These are phyloP conservation scores for Colletotrichum navitas DNA, from an alignment of 2,329 filamentous ascomycete genomes.

Conservation along the genomic window DNA sequence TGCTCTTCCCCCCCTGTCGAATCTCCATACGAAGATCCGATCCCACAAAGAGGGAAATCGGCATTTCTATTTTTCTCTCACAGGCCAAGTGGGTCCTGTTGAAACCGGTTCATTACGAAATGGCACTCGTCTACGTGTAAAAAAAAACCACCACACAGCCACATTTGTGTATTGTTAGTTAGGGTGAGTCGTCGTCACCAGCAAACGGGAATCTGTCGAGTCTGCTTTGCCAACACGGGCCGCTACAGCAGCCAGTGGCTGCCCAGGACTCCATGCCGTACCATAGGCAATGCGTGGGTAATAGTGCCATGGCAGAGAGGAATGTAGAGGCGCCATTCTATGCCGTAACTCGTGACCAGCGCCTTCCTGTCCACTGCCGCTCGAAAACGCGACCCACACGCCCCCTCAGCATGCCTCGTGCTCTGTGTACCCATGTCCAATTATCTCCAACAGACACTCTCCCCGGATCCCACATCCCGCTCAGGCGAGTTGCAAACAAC, in stretches of 20 bases:
- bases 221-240: background rate
- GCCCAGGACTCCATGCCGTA: background rate
- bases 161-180: slow-evolving; percentile 1
- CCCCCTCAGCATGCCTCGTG: slow-evolving; percentile 1
- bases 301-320: slow-evolving; percentile 7
- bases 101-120: slow-evolving; percentile 42
- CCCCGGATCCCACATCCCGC: slow-evolving; percentile 10
- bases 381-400: background rate
- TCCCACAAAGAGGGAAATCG: slow-evolving; percentile 31
- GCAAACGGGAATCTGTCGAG: slow-evolving; percentile 14
- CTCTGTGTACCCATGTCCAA: background rate
- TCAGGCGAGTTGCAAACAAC: background rate
- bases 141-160: slow-evolving; percentile 26
- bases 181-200: slow-evolving; percentile 11
- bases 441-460: background rate
- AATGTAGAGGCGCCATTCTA: slow-evolving; percentile 12
- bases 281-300: background rate
- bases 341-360: slow-evolving; percentile 18
- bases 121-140: slow-evolving; percentile 16
- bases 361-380: background rate
- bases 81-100: slow-evolving; percentile 35
- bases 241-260: background rate
- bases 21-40: slow-evolving; percentile 40
- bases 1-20: slow-evolving; percentile 13
- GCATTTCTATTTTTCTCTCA: slow-evolving; percentile 40